Base-by-base conservation (phyloP, 108 stramenopile species). In the Fistulifera pelliculosa region DNA sequence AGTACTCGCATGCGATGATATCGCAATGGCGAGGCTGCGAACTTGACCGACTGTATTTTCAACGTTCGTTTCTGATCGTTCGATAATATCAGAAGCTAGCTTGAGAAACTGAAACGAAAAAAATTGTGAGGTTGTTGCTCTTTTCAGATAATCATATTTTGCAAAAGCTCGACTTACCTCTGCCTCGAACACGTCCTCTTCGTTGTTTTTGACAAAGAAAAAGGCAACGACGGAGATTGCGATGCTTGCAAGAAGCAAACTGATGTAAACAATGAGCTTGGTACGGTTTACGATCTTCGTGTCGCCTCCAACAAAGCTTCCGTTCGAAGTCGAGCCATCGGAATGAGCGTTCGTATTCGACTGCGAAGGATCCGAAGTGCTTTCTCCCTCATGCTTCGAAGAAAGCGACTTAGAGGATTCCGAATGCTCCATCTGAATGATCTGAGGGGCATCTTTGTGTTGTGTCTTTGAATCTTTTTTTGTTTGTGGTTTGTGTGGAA, bases 1-100 rank as follows among this genome's bases (percentile, higher is more conserved):
- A 28, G 41, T 21, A 24, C 16, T 15, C n/a, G 76, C 64, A 10
- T 56, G 21, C 1, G 71, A 69, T 24, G 79, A 74, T 54, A 74
- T 54, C n/a, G 73, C 58, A 41, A 62, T 63, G 13, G 54, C 56
- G 38, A 80, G 62, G 15, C 61, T 71, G 12, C 41, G 48, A 3
- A 58, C 23, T 19, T 66, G 47, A n/a, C 57, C 50, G 16, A 66
- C 39, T 21, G 58, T 41, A 4, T 31, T 28, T n/a, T 52, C 28
- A 4, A 57, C 49, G 23, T 58, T 58, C 1, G 41, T 18, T 12
- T 58, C 57, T 0, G 63, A 43, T 19, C 17, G 22, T 17, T 58
- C 50, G 25, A 66, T 25, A 24, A 58, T 27, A 23, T 58, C 49
- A 10, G 23, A 51, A 1, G 56, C 49, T 25, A 47, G 59, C 24